A percentile compares a stretch with the other conserved stretches of the same genome.
Conservation (phyloP, 352 stramenopile species). For the Phytophthora litchii region DNA sequence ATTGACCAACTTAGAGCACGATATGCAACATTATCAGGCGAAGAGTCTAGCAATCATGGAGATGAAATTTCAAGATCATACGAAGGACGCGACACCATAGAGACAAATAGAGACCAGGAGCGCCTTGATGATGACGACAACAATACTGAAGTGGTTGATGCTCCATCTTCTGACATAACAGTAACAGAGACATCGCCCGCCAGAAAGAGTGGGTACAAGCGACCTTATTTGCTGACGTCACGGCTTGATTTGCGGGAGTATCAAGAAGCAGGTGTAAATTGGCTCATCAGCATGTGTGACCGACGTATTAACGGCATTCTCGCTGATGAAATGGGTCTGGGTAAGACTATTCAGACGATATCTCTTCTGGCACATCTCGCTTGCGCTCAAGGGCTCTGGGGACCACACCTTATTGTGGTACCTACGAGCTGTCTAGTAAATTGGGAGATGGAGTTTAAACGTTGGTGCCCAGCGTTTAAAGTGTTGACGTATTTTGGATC, state of each 20-base stretch:
- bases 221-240: conserved; percentile 73
- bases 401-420: conserved; percentile 98
- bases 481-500: conserved; percentile 99
- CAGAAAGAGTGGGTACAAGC: conserved; percentile 50
- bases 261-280: conserved; percentile 93
- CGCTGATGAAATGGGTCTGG: conserved; percentile 96
- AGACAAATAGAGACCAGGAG: conserved; percentile 8
- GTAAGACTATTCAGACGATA: conserved; percentile 99
- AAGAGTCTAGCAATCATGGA: conserved; percentile 9
- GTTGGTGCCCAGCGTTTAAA: conserved; percentile 97
- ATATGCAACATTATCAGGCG: conserved; percentile 39
- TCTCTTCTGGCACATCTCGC: conserved; percentile 96
- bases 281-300: conserved; percentile 98
- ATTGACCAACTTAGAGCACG: conserved; percentile 83
- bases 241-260: conserved; percentile 77
- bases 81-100: conserved; percentile 8
- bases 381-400: conserved; percentile 92
- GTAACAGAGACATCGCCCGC: conserved; percentile 1
- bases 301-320: conserved; percentile 98
- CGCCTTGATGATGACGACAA: conserved; percentile 1
- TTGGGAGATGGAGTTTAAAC: conserved; percentile 99
- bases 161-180: not conserved
- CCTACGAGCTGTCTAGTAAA: conserved; percentile 98
- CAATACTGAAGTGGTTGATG: conserved; percentile 7
- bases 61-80: not conserved